phyloP scores from a whole-genome alignment of 108 stramenopile species.

The Pseudonitzschia multistriata region DNA sequence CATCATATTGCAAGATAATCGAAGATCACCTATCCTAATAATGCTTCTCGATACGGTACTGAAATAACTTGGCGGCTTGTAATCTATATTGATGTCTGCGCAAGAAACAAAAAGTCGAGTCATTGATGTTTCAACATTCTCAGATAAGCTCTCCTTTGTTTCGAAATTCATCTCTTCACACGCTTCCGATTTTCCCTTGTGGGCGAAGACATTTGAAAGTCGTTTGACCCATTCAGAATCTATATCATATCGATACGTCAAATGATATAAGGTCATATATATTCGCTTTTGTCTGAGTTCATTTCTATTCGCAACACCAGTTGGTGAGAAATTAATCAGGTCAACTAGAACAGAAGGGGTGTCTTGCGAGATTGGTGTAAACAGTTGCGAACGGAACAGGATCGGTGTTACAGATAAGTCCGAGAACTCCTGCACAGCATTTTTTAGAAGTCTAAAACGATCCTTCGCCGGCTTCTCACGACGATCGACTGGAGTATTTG shows the following conservation, averaged over 20 bases:
- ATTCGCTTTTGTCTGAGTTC: constrained; percentile 34
- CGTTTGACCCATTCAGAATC: constrained; percentile 53
- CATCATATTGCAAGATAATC: constrained; percentile 71
- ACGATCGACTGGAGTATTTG: not conserved
- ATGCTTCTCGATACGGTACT: constrained; percentile 49
- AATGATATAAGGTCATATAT: constrained; percentile 63
- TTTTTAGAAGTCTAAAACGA: constrained; percentile 20
- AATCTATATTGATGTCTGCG: constrained; percentile 77
- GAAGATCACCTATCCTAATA: constrained; percentile 65
- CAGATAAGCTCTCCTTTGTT: constrained; percentile 6
- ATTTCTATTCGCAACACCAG: constrained; percentile 16
- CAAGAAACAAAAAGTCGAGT: constrained; percentile 55
- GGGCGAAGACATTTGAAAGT: constrained; percentile 29
- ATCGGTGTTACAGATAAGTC: constrained; percentile 32
- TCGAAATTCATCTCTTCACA: not conserved
- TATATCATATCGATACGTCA: constrained; percentile 60
- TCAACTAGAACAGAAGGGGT: constrained; percentile 70
- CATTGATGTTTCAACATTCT: constrained; percentile 31
- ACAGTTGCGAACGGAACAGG: constrained; percentile 60
- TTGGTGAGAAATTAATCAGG: constrained; percentile 30
- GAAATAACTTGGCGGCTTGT: constrained; percentile 50
- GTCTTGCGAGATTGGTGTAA: constrained; percentile 63
- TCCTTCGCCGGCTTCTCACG: not conserved
- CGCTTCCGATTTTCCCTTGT: not conserved
- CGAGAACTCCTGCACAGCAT: constrained; percentile 6